Conservation (phyloP, 148 eudicot genomes). For the Vaccinium corymbosum region DNA sequence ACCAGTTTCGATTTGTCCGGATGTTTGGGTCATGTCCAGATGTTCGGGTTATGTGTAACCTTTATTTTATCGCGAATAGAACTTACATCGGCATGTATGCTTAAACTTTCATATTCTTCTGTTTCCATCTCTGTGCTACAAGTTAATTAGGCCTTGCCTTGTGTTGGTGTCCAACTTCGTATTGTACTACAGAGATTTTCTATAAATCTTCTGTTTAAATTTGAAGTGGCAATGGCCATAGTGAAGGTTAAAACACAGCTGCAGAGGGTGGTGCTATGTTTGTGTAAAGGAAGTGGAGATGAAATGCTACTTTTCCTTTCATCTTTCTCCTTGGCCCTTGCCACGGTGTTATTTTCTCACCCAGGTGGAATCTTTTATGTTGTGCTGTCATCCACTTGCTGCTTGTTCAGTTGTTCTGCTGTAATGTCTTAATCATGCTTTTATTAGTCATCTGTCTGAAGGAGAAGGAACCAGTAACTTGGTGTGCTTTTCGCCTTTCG, state of each 20-base stretch:
- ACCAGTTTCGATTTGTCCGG: not conserved
- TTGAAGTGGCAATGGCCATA: not conserved
- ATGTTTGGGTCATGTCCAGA: too few relatives aligned
- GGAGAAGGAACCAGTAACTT: not conserved
- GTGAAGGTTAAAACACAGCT: not conserved
- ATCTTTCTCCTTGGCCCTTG: not conserved
- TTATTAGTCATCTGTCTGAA: not conserved
- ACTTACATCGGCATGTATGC: not conserved
- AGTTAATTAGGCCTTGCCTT: not conserved
- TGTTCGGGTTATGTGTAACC: too few relatives aligned
- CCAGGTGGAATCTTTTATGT: not conserved
- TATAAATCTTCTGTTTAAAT: not conserved
- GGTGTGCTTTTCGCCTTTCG: not conserved
- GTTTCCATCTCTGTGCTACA: not conserved
- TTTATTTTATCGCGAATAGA: not conserved
- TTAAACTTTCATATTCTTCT: not conserved
- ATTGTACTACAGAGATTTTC: not conserved
- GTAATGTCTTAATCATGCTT: not conserved
- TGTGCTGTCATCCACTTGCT: not conserved
- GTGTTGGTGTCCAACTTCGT: not conserved
- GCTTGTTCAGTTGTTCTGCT: not conserved
- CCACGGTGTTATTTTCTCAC: not conserved
- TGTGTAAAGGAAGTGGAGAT: not conserved
- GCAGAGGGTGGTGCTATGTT: not conserved
- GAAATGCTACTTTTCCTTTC: not conserved